Evolutionary conservation across 768 basidiomycete genomes (phyloP).

Genomic region (Russula virescens): DNA sequence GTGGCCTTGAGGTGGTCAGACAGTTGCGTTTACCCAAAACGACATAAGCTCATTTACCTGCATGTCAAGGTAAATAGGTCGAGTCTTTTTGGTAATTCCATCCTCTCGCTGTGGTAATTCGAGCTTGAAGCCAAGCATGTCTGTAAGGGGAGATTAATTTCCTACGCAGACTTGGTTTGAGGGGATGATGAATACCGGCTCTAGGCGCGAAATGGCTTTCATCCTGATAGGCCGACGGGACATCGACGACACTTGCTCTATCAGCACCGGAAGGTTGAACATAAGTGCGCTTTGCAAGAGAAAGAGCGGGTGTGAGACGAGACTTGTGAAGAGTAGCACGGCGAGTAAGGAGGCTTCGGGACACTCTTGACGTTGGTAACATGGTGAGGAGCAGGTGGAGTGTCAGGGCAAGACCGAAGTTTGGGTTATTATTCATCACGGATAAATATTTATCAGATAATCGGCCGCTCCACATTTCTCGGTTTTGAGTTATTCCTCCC

Average conservation of each 20-base stretch:
- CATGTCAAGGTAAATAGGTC: constrained; percentile 98
- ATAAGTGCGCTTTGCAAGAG: constrained; percentile 45
- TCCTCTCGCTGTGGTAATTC: constrained; percentile 57
- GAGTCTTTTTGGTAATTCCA: constrained; percentile 50
- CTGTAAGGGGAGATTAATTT: constrained; percentile 37
- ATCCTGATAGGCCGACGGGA: constrained; percentile 68
- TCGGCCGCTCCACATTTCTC: constrained; percentile 4
- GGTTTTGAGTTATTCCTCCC: background rate
- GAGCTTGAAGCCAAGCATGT: constrained; percentile 87
- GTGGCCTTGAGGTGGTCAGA: constrained; percentile 60
- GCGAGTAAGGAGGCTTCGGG: constrained; percentile 32
- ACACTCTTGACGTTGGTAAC: constrained; percentile 56
- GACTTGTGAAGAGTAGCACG: constrained; percentile 30
- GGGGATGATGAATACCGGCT: constrained; percentile 42
- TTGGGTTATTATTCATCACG: background rate
- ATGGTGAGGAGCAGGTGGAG: constrained; percentile 32
- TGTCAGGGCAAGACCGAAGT: background rate
- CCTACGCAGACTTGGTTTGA: background rate
- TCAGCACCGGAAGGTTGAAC: constrained; percentile 82
- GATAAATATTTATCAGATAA: constrained; percentile 24
- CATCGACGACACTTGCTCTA: constrained; percentile 75
- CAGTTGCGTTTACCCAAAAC: background rate
- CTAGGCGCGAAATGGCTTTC: constrained; percentile 65
- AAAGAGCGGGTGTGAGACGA: constrained; percentile 21
- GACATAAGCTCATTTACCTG: constrained; percentile 47